Conservation (phyloP, 1,284 basidiomycete species). For the Ceratobasidium sp. region DNA sequence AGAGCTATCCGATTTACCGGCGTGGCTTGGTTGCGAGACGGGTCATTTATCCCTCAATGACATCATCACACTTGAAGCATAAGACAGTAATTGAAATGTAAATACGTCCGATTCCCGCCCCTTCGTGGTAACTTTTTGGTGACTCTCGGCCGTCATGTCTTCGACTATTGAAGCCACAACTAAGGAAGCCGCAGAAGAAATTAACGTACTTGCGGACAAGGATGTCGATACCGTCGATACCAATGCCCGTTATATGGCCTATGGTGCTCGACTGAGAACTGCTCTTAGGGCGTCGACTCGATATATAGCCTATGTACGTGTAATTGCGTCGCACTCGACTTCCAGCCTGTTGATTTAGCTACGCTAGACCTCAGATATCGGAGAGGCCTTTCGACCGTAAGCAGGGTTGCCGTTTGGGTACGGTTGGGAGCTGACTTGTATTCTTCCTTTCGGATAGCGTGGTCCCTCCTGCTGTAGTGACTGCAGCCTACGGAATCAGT, state of each 20-base stretch:
- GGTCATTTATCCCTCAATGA: no score
- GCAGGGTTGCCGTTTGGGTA: neutral
- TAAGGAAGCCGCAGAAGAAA: constrained; percentile 55
- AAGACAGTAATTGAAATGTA: no score
- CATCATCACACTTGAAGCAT: no score
- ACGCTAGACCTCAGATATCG: constrained; percentile 68
- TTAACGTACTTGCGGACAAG: constrained; percentile 60
- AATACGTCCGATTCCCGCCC: no score
- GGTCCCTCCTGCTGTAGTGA: constrained; percentile 78
- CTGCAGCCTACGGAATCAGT: constrained; percentile 83
- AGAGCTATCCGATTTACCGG: no score
- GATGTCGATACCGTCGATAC: constrained; percentile 69
- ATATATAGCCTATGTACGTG: constrained; percentile 80
- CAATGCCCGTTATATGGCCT: constrained; percentile 72
- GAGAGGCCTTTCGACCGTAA: constrained; percentile 86
- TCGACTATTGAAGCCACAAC: constrained; percentile 47
- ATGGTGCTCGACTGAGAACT: constrained; percentile 79
- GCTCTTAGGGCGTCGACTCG: constrained; percentile 75
- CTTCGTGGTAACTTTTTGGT: no score
- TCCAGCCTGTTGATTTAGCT: neutral
- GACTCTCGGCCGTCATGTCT: constrained; percentile 7
- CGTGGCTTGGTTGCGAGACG: no score
- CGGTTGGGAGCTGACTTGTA: neutral
- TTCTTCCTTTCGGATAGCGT: constrained; percentile 50
- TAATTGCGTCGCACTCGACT: neutral